These are phyloP conservation scores for Aspergillus chevalieri DNA, from an alignment of 2,329 filamentous ascomycete genomes.

Conservation along the genomic window DNA sequence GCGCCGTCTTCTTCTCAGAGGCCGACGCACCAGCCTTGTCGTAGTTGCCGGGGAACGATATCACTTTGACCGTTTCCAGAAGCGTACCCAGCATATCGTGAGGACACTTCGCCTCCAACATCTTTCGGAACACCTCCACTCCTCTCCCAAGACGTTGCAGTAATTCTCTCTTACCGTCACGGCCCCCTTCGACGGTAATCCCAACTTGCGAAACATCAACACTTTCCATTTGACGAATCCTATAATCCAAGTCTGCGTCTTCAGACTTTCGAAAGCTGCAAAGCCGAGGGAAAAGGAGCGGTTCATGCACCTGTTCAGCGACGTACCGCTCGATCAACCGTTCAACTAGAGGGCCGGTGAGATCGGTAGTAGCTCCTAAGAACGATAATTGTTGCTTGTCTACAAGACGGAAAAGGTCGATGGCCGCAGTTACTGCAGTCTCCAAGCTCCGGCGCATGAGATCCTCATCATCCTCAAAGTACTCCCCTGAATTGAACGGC, in stretches of 20 bases:
- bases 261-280: constrained; percentile 71
- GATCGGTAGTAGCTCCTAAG: constrained; percentile 83
- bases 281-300: constrained; percentile 74
- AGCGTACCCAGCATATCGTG: constrained; percentile 84
- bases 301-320: constrained; percentile 82
- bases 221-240: constrained; percentile 86
- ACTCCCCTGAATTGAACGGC: constrained; percentile 58
- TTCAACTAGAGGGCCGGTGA: constrained; percentile 88
- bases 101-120: constrained; percentile 68
- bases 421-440: constrained; percentile 84
- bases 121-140: constrained; percentile 83
- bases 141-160: constrained; percentile 69
- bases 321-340: constrained; percentile 92
- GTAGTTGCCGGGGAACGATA: constrained; percentile 59
- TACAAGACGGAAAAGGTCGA: constrained; percentile 91
- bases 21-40: constrained; percentile 33
- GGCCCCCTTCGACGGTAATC: constrained; percentile 73
- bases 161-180: constrained; percentile 72
- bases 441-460: constrained; percentile 83
- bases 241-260: constrained; percentile 79
- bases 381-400: constrained; percentile 93
- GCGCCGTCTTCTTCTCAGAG: constrained; percentile 49
- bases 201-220: constrained; percentile 94
- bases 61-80: constrained; percentile 72
- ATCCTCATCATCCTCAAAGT: constrained; percentile 84